Evolutionary conservation across 2,329 filamentous ascomycete species (phyloP), one percentile per base, ranked within the genome.

Genomic region (Aspergillus cejpii): DNA sequence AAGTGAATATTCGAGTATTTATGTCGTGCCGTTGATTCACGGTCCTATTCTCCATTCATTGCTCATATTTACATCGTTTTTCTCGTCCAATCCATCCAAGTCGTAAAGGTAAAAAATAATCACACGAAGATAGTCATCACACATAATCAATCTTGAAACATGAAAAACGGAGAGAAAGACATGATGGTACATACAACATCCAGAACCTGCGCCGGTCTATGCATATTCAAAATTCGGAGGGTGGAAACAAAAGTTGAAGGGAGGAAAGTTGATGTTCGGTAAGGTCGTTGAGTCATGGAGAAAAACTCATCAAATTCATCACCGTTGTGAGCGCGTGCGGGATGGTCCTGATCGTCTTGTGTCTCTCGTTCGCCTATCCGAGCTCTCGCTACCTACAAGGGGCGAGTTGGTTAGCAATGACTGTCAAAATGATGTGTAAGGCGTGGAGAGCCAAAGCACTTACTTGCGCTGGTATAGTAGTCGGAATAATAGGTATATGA

Each of bases 381-480:
- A 71, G 49, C 69, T 72, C 55, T 63, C 63, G 56, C 63, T 70
- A 54, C 69, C 71, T 73, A 52, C 39, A 44, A 53, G 29, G 33
- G 23, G n/a, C n/a, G n/a, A 46, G 27, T 45, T 41, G 44, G 45
- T 50, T 47, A 47, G 41, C 27, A 47, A 29, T 10, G 37, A 26
- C 44, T 10, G 37, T 28, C 24, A 34, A 37, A 45, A 6, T 38
- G 50, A 24, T 53, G 44, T 48, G 27, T n/a, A n/a, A 27, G 19
- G 19, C 7, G 11, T 8, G 24, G 14, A 15, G 2, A 15, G 12
- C 15, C 4, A 15, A 19, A 34, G 17, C 27, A 63, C 63, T 59
- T 59, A 70, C 68, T 72, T 51, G 60, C 58, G 53, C 66, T 70
- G 29, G 68, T 70, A 45, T 64, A 65, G 49, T 66, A 67, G 41